Conservation (phyloP, 352 stramenopile species). For the Phytopythium mirpurense region DNA sequence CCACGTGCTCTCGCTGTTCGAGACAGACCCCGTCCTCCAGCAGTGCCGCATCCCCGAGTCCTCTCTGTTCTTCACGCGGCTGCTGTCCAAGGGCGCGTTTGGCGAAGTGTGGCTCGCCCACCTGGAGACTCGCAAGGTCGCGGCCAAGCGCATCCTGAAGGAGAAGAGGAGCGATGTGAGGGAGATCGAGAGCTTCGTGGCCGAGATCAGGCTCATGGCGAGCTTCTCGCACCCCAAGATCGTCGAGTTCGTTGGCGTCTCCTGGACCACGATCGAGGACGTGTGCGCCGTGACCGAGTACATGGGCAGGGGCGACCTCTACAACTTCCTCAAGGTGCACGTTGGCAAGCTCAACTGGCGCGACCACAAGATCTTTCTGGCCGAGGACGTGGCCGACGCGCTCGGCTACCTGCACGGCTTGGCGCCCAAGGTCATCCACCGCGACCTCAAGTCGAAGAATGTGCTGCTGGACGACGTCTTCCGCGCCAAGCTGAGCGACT, state of each 20-base stretch:
- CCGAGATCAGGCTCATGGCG: conserved; percentile 85
- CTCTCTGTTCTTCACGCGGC: conserved; percentile 76
- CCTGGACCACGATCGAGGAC: conserved; percentile 64
- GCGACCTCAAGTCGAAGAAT: conserved; percentile 77
- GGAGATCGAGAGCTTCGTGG: conserved; percentile 80
- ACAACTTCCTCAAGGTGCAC: conserved; percentile 65
- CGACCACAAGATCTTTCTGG: conserved; percentile 70
- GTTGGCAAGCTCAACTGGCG: conserved; percentile 65
- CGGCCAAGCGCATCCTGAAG: conserved; percentile 75
- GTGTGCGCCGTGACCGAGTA: conserved; percentile 80
- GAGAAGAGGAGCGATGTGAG: conserved; percentile 81
- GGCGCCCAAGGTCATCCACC: conserved; percentile 75
- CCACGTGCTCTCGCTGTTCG: conserved; percentile 57
- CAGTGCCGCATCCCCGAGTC: conserved; percentile 61
- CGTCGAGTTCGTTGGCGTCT: conserved; percentile 75
- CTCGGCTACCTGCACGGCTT: conserved; percentile 72
- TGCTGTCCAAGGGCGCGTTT: conserved; percentile 83
- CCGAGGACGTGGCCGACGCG: conserved; percentile 64
- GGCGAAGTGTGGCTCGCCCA: conserved; percentile 83
- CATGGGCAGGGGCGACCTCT: conserved; percentile 74
- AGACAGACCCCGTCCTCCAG: conserved; percentile 46
- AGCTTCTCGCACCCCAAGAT: conserved; percentile 79
- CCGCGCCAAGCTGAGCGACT: conserved; percentile 66
- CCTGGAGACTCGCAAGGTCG: conserved; percentile 71
- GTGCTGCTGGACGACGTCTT: conserved; percentile 63